Evolutionary conservation across 2,329 filamentous ascomycete species (phyloP).

Genomic region (Hymenoscyphus linearis): DNA sequence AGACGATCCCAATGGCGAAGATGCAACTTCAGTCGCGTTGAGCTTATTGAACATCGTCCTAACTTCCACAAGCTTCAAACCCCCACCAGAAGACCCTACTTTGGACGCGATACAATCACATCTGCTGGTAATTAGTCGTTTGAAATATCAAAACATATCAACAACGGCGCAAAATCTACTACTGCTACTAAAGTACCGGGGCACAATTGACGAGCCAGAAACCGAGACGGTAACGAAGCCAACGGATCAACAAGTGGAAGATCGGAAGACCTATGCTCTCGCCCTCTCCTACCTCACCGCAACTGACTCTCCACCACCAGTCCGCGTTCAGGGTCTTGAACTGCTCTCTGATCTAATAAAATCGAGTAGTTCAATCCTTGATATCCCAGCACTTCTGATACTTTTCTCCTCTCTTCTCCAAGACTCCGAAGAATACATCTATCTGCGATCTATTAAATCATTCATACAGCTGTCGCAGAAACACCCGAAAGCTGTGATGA

Average conservation of each 20-base stretch:
- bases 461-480: slow-evolving; percentile 53
- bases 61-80: slow-evolving; percentile 51
- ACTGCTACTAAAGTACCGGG: slow-evolving; percentile 50
- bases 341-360: slow-evolving; percentile 54
- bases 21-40: slow-evolving; percentile 47
- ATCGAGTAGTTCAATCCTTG: slow-evolving; percentile 51
- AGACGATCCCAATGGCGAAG: slow-evolving; percentile 40
- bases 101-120: slow-evolving; percentile 44
- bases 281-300: slow-evolving; percentile 60
- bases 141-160: slow-evolving; percentile 39
- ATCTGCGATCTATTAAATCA: slow-evolving; percentile 60
- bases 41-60: slow-evolving; percentile 58
- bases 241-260: slow-evolving; percentile 46
- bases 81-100: slow-evolving; percentile 38
- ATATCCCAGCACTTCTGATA: slow-evolving; percentile 60
- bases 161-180: slow-evolving; percentile 52
- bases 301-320: slow-evolving; percentile 57
- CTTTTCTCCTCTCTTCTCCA: slow-evolving; percentile 59
- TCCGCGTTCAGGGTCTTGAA: slow-evolving; percentile 60
- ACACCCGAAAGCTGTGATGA: slow-evolving; percentile 57
- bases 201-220: slow-evolving; percentile 42
- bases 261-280: slow-evolving; percentile 56
- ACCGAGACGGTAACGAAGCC: slow-evolving; percentile 23
- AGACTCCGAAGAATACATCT: slow-evolving; percentile 67
- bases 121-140: slow-evolving; percentile 39